Evolutionary conservation across 2,329 filamentous ascomycete genomes (phyloP), one percentile per base, ranked within the genome.

Genomic region (Xylaria arbuscula): DNA sequence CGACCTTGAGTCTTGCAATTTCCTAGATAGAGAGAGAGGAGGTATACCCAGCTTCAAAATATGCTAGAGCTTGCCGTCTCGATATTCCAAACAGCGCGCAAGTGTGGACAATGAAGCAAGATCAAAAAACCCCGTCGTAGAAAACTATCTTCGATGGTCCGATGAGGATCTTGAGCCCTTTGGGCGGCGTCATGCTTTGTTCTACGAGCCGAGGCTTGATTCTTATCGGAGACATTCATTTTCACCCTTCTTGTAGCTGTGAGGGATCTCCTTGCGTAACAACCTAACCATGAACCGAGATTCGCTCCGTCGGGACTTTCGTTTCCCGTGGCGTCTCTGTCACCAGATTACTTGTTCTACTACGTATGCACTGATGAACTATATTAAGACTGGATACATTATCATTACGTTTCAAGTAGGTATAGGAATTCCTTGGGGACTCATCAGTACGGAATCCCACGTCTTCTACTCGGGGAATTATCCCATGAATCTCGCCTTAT

Each of bases 101-200:
- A 87, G 88, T 89, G 88, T 89, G 88, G 88, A 90, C 88, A 88
- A 81, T 88, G 88, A 90, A 90, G 88, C 88, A 83, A 90, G 74
- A 90, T 81, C 7, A 67, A 81, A 86, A 82, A 82, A 73, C 65
- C 62, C 70, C 70, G 72, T 72, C 72, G 69, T 67, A 64, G 61
- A 59, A 66, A 45, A 62, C 34, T 6, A 55, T 64, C 68, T 66
- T 50, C 60, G 53, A 63, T 54, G 75, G 73, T 72, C 75, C 75
- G 70, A 67, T 69, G 66, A 64, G 69, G 56, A 65, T 69, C 66
- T 65, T 53, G 55, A 59, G 62, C 67, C 68, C 56, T 68, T 55
- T 19, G 32, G 56, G 54, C 66, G 57, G 71, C 71, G 63, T 68
- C 67, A 64, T 69, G 67, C 59, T 68, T 68, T 61, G 61, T 62